These are phyloP conservation scores for Phylloporus sp. DNA, from an alignment of 768 basidiomycete species.

Conservation along the genomic window DNA sequence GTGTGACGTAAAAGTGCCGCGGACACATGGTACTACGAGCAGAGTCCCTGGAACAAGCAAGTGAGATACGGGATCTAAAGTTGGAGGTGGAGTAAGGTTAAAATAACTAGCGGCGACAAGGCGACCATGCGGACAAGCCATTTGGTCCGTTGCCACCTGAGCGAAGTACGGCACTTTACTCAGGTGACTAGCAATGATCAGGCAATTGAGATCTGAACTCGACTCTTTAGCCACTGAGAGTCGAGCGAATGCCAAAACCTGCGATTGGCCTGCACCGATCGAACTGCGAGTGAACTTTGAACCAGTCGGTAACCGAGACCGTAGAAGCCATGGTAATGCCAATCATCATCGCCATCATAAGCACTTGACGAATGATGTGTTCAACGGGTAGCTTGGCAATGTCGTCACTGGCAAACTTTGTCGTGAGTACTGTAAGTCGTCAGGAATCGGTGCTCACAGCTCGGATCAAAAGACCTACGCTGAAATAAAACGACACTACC, in stretches of 20 bases:
- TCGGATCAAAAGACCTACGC: conserved; percentile 38
- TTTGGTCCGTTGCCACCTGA: neutral
- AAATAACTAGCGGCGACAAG: neutral
- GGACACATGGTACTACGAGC: neutral
- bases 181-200: too few species aligned
- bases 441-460: conserved; percentile 3
- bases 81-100: neutral
- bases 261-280: neutral
- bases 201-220: neutral
- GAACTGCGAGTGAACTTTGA: neutral
- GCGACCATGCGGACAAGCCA: conserved; percentile 8
- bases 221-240: too few species aligned
- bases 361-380: too few species aligned
- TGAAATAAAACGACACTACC: conserved; percentile 39
- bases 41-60: conserved; percentile 5
- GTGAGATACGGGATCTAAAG: neutral
- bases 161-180: too few species aligned
- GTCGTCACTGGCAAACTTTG: conserved; percentile 16
- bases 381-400: too few species aligned
- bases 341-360: too few species aligned
- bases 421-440: conserved; percentile 15
- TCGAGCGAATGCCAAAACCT: neutral
- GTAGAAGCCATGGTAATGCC: too few species aligned
- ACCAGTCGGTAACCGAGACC: too few species aligned
- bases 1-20: neutral